Conservation (phyloP, 2,329 filamentous ascomycete species). For the Colletotrichum echinochloae region DNA sequence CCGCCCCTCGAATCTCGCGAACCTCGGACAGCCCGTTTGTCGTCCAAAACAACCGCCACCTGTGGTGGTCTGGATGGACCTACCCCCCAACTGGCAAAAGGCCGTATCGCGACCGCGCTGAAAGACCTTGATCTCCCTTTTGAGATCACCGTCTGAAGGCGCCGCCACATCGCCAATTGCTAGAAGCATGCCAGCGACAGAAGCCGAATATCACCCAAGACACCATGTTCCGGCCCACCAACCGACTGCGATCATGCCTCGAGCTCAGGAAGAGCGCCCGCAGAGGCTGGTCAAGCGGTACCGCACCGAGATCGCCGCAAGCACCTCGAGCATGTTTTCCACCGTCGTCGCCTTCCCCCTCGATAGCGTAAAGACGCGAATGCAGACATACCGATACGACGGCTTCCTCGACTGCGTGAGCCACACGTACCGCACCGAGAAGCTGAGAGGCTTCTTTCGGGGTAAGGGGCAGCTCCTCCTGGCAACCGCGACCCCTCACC, state of each 20-base stretch:
- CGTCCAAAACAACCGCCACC: constrained; percentile 6
- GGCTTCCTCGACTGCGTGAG: constrained; percentile 80
- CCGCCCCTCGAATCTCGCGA: constrained; percentile 13
- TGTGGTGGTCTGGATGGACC: constrained; percentile 40
- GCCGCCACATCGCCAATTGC: constrained; percentile 53
- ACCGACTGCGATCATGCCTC: constrained; percentile 58
- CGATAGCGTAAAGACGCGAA: constrained; percentile 89
- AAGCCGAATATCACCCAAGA: constrained; percentile 54
- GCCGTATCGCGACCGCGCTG: constrained; percentile 69
- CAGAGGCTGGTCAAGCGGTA: constrained; percentile 77
- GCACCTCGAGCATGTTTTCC: constrained; percentile 80
- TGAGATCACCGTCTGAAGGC: constrained; percentile 62
- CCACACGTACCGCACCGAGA: constrained; percentile 81
- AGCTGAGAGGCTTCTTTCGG: constrained; percentile 81
- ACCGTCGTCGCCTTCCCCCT: constrained; percentile 86
- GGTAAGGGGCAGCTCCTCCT: constrained; percentile 62
- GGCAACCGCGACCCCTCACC: constrained; percentile 26
- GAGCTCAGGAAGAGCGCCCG: constrained; percentile 43
- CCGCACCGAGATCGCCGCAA: constrained; percentile 83
- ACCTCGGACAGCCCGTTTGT: constrained; percentile 2
- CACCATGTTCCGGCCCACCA: constrained; percentile 58
- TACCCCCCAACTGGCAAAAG: constrained; percentile 26
- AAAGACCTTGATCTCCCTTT: constrained; percentile 64
- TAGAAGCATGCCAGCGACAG: constrained; percentile 52
- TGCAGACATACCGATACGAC: constrained; percentile 86